Base-by-base conservation (phyloP, 495 filamentous ascomycete genomes). In the Cercophora newfieldiana region DNA sequence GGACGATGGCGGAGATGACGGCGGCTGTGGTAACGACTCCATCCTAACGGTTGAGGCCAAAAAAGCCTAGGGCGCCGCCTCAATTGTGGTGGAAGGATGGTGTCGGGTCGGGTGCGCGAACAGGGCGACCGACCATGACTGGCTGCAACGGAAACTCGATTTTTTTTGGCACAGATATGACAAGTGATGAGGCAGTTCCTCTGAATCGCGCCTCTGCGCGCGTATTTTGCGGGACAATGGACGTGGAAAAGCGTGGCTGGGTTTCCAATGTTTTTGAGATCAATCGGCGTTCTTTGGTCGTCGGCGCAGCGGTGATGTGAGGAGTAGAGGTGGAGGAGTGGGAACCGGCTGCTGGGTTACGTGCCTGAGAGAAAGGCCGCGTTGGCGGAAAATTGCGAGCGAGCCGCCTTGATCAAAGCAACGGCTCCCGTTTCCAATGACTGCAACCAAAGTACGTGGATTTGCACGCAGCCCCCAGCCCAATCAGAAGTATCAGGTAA, bases 1-100 rank as follows among this genome's bases (percentile, higher is more conserved):
- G 22, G 80, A 80, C 1, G 72, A 71, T n/a, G 64, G 47, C 19
- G 25, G 61, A 16, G 19, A 47, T 8, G 47, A 22, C 21, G 28
- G 33, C 31, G 18, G 30, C 21, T 37, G 25, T 16, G 59, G 24
- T 60, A 24, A 22, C 12, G 22, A 31, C 51, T 66, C 71, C 72
- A 75, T 75, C 22, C 31, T 37, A 56, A 25, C 54, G 31, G 29
- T 30, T 25, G 12, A 29, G 37, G 22, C 59, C 47, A 44, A 50
- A 37, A n/a, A 16, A 1, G 28, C 24, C 26, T 25, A 14, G 37
- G 18, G 37, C 37, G 37, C 37, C 37, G 37, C 37, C 18, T 44
- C 37, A 44, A 44, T 14, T 44, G 37, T 16, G 10, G 37, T 16
- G 37, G 37, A 44, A 16, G 10, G 18, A 44, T 8, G 37, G 12